Evolutionary conservation across 441 rosid genomes (phyloP).

Genomic region (Gossypium gossypioides): DNA sequence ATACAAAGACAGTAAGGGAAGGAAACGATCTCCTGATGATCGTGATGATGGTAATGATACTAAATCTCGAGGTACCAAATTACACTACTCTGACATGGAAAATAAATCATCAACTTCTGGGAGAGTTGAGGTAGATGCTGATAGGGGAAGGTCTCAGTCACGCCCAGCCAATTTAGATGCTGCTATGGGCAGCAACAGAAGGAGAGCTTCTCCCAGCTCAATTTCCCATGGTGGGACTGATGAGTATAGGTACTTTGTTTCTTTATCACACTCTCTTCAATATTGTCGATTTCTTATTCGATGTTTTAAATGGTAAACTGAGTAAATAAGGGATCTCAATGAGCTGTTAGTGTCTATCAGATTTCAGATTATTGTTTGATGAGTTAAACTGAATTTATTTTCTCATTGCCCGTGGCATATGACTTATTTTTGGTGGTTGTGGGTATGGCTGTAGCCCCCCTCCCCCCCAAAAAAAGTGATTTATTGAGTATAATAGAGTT

Average conservation of each 20-base stretch:
- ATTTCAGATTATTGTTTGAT: background rate
- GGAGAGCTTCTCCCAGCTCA: slow-evolving; percentile 46
- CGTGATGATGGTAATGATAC: slow-evolving; percentile 43
- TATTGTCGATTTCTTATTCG: slow-evolving; percentile 6
- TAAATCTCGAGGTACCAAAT: slow-evolving; percentile 37
- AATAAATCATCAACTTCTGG: slow-evolving; percentile 34
- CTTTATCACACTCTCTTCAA: background rate
- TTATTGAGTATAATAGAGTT: slow-evolving; percentile 6
- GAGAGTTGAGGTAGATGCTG: slow-evolving; percentile 55
- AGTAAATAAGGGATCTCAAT: background rate
- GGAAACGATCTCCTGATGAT: slow-evolving; percentile 68
- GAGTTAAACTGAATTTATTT: background rate
- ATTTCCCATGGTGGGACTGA: slow-evolving; percentile 52
- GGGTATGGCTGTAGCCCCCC: background rate
- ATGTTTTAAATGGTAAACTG: background rate
- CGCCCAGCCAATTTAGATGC: slow-evolving; percentile 40
- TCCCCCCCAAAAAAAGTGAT: background rate
- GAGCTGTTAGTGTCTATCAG: background rate
- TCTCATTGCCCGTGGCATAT: background rate
- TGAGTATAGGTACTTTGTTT: slow-evolving; percentile 56
- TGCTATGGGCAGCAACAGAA: slow-evolving; percentile 24
- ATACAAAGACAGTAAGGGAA: slow-evolving; percentile 57
- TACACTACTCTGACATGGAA: slow-evolving; percentile 35
- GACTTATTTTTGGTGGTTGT: background rate
- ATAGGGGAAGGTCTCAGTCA: slow-evolving; percentile 55